These are phyloP conservation scores for Mallotus nudiflorus DNA, from an alignment of 345 rosid genomes.

Conservation along the genomic window DNA sequence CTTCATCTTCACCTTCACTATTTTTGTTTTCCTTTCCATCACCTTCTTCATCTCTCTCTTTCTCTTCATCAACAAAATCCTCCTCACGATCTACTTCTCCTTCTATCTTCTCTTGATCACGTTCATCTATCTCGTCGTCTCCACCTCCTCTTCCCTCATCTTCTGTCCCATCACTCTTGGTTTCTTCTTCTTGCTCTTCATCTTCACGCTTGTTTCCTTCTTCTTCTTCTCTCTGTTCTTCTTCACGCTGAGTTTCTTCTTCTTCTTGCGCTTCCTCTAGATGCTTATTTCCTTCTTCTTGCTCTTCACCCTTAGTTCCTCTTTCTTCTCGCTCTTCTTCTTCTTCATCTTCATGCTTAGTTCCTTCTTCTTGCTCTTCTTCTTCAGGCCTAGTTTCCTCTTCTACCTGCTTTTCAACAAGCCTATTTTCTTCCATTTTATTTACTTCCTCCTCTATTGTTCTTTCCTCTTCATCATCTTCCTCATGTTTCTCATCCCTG, in stretches of 20 bases:
- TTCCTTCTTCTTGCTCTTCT: conserved; percentile 39
- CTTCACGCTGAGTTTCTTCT: conserved; percentile 31
- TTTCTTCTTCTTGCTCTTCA: background rate
- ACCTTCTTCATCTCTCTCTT: conserved; percentile 20
- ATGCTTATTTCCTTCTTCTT: conserved; percentile 37
- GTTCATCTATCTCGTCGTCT: conserved; percentile 30
- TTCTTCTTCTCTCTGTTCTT: conserved; percentile 19
- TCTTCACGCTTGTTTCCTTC: conserved; percentile 5
- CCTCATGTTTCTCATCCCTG: conserved; percentile 36
- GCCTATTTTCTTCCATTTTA: conserved; percentile 30
- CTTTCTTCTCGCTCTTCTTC: conserved; percentile 3
- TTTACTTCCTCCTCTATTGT: conserved; percentile 31
- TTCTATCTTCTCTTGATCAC: conserved; percentile 27
- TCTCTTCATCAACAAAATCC: conserved; percentile 54
- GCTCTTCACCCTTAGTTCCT: conserved; percentile 18
- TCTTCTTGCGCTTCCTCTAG: conserved; percentile 35
- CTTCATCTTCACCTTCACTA: conserved; percentile 35
- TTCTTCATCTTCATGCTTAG: conserved; percentile 38
- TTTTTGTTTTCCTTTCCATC: conserved; percentile 40
- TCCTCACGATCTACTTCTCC: conserved; percentile 51
- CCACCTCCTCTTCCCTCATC: conserved; percentile 21
- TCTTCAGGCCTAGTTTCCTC: conserved; percentile 27
- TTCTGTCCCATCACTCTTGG: conserved; percentile 14
- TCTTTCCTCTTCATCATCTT: conserved; percentile 44
- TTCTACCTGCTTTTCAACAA: conserved; percentile 38